Evolutionary conservation across 768 basidiomycete species (phyloP).

Genomic region (Leccinum incarnatum): DNA sequence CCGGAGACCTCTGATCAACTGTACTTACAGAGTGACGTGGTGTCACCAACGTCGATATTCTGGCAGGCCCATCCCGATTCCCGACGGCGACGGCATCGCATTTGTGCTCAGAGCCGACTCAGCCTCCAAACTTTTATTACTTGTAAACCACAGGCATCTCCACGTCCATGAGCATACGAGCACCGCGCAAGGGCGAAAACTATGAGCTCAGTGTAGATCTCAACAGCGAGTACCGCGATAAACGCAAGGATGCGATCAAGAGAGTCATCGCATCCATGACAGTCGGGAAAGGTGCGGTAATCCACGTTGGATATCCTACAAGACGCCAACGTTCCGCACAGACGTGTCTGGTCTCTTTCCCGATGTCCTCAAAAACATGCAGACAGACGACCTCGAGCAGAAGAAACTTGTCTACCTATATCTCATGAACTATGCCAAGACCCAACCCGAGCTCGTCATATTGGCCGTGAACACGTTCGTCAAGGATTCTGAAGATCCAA

Average conservation of each 20-base stretch:
- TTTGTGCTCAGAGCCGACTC: background rate
- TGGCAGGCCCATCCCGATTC: too few relatives aligned
- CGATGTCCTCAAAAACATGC: conserved; percentile 99
- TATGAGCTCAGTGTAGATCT: conserved; percentile 96
- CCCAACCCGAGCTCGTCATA: conserved; percentile 98
- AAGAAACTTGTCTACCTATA: conserved; percentile 99
- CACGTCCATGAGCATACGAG: conserved; percentile 45
- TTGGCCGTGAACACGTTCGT: conserved; percentile 99
- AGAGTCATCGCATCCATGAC: conserved; percentile 98
- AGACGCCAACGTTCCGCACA: conserved; percentile 25
- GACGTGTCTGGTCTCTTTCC: conserved; percentile 95
- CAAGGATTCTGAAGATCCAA: conserved; percentile 94
- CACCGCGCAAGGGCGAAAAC: conserved; percentile 84
- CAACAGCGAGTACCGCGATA: conserved; percentile 94
- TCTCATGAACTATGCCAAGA: conserved; percentile 99
- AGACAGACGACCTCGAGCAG: conserved; percentile 98
- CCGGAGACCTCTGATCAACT: too few relatives aligned
- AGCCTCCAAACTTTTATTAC: background rate
- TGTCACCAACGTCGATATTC: too few relatives aligned
- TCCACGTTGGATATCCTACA: conserved; percentile 1
- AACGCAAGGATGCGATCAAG: conserved; percentile 98
- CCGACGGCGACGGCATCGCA: too few relatives aligned
- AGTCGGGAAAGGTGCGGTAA: conserved; percentile 83
- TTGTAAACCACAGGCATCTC: conserved; percentile 1
- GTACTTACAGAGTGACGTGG: too few relatives aligned